A percentile compares a stretch with the other conserved stretches of the same genome.
These are phyloP conservation scores for Cladosporium cucumerinum DNA, from an alignment of 2,329 filamentous ascomycete species.

Conservation along the genomic window DNA sequence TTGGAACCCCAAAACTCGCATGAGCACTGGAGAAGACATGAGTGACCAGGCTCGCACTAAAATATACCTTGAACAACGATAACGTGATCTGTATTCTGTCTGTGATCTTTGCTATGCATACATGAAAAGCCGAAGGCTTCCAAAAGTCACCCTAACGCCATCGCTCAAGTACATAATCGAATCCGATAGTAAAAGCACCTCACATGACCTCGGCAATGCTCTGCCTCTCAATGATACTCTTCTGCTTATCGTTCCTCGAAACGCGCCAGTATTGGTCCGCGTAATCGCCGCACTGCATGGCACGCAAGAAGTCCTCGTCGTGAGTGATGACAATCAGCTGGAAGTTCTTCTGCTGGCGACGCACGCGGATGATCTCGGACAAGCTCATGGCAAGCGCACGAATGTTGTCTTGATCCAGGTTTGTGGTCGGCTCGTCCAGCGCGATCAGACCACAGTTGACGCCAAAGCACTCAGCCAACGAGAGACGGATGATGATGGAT, in stretches of 20 bases:
- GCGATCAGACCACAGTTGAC: constrained; percentile 94
- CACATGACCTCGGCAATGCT: constrained; percentile 33
- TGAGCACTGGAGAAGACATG: no score
- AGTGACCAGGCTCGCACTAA: no score
- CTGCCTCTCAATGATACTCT: constrained; percentile 74
- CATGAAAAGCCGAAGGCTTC: background rate
- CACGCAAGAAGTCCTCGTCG: constrained; percentile 89
- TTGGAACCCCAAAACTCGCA: no score
- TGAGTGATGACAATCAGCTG: constrained; percentile 98
- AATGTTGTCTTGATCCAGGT: constrained; percentile 94
- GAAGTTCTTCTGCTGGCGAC: constrained; percentile 87
- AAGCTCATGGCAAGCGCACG: constrained; percentile 79
- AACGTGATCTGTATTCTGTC: background rate
- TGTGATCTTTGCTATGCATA: background rate
- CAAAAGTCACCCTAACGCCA: background rate
- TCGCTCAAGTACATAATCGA: background rate
- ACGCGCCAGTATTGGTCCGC: constrained; percentile 90
- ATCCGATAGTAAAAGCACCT: background rate
- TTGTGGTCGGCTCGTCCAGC: constrained; percentile 95
- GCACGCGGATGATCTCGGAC: constrained; percentile 78
- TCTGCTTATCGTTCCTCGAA: constrained; percentile 76
- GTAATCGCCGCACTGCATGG: constrained; percentile 93
- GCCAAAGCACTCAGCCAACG: constrained; percentile 93
- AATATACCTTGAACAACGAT: background rate
- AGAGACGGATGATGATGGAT: constrained; percentile 94